Evolutionary conservation across 2,329 filamentous ascomycete species (phyloP).

Genomic region (Ophiostoma ips): DNA sequence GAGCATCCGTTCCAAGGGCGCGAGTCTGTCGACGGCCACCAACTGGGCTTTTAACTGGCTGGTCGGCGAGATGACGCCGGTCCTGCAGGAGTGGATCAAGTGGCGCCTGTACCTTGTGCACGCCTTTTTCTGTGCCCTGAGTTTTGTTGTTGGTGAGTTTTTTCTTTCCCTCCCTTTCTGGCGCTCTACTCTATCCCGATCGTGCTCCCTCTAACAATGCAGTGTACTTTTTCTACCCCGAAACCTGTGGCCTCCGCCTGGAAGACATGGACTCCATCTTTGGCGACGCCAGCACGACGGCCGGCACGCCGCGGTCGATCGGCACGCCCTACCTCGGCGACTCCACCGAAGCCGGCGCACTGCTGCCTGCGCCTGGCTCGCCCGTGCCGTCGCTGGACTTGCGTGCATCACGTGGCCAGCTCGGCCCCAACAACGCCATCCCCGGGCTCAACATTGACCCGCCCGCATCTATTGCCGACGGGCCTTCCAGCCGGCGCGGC

Average conservation of each 20-base stretch:
- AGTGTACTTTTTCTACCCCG: conserved; percentile 94
- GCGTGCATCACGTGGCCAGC: conserved; percentile 33
- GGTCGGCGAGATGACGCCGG: conserved; percentile 86
- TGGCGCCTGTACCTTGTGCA: conserved; percentile 93
- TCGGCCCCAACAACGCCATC: conserved; percentile 53
- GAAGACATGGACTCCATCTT: conserved; percentile 96
- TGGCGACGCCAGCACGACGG: conserved; percentile 76
- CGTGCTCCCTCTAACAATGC: background rate
- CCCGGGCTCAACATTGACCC: conserved; percentile 73
- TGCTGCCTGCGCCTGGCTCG: conserved; percentile 59
- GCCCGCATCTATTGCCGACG: conserved; percentile 43
- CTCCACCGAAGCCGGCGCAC: conserved; percentile 66
- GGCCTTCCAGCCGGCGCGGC: conserved; percentile 19
- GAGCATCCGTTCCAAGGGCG: conserved; percentile 93
- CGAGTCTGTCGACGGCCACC: conserved; percentile 85
- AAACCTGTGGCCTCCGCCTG: conserved; percentile 85
- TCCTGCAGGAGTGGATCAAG: conserved; percentile 79
- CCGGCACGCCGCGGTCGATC: conserved; percentile 61
- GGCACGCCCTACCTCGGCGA: conserved; percentile 60
- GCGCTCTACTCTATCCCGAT: background rate
- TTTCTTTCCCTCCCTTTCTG: conserved; percentile 18
- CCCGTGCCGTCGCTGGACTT: conserved; percentile 66
- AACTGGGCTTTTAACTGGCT: conserved; percentile 99
- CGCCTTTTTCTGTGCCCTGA: conserved; percentile 89
- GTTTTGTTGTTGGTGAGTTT: conserved; percentile 57